phyloP scores from a whole-genome alignment of 2,329 filamentous ascomycete genomes.

The Colletotrichum trifolii region DNA sequence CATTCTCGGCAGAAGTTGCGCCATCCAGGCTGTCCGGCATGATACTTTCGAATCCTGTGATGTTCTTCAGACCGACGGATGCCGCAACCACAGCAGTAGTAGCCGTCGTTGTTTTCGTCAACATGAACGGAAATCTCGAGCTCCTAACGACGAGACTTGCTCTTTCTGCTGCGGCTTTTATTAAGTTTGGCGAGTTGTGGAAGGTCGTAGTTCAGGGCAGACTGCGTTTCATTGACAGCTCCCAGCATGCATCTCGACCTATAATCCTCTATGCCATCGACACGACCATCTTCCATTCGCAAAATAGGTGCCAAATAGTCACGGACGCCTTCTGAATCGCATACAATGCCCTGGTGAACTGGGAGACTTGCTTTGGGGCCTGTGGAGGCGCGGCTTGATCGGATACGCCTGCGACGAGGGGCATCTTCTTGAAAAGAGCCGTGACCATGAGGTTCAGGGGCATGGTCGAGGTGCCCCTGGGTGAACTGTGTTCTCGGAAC shows the following conservation, averaged over 20 bases:
- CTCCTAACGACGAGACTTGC: conserved; percentile 11
- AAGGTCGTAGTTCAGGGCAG: too few relatives aligned
- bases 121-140: conserved; percentile 29
- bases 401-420: conserved; percentile 31
- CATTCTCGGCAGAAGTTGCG: conserved; percentile 36
- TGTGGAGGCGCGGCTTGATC: conserved; percentile 25
- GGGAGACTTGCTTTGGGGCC: conserved; percentile 7
- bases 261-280: too few relatives aligned
- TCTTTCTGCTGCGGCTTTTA: neutral
- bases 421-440: conserved; percentile 4
- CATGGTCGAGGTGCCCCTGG: too few relatives aligned
- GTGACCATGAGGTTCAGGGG: neutral
- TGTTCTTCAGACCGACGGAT: conserved; percentile 35
- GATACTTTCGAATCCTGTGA: conserved; percentile 27
- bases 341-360: neutral
- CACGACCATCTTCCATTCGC: too few relatives aligned
- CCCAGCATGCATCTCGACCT: too few relatives aligned
- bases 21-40: conserved; percentile 27
- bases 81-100: conserved; percentile 37
- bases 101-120: conserved; percentile 33
- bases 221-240: too few relatives aligned
- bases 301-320: too few relatives aligned
- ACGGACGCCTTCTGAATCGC: neutral
- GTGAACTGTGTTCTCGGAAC: neutral
- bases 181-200: neutral